Percentiles rank a stretch among this genome's conserved stretches.
These are phyloP conservation scores for Diplodia sapinea DNA, from an alignment of 2,329 filamentous ascomycete species.

Conservation along the genomic window DNA sequence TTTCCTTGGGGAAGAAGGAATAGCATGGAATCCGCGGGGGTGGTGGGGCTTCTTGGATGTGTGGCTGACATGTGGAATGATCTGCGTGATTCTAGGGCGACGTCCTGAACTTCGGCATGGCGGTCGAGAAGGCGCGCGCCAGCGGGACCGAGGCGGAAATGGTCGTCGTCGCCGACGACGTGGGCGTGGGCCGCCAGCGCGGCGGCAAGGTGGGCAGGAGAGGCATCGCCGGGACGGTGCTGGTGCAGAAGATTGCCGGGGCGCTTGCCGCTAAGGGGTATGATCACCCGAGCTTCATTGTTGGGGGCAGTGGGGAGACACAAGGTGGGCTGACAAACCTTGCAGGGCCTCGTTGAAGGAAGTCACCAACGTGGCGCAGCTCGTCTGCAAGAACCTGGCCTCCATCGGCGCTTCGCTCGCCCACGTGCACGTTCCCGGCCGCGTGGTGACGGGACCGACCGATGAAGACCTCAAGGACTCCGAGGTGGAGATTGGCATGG, in stretches of 20 bases:
- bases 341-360: conserved; percentile 64
- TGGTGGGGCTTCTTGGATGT: background rate
- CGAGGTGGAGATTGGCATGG: conserved; percentile 74
- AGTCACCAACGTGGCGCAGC: conserved; percentile 72
- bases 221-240: conserved; percentile 87
- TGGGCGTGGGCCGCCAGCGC: conserved; percentile 79
- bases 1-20: no score
- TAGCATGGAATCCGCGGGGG: background rate
- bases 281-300: conserved; percentile 33
- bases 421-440: conserved; percentile 92
- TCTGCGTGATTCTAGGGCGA: conserved; percentile 45
- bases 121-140: conserved; percentile 87
- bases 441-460: conserved; percentile 60
- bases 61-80: background rate
- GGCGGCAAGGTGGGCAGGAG: conserved; percentile 91
- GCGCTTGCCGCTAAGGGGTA: conserved; percentile 77
- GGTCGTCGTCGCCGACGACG: conserved; percentile 91
- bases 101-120: conserved; percentile 90
- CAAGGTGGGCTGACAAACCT: conserved; percentile 2
- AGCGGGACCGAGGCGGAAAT: conserved; percentile 80
- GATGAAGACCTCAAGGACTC: conserved; percentile 64
- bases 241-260: conserved; percentile 89
- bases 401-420: conserved; percentile 85
- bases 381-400: conserved; percentile 76
- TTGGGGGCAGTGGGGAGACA: conserved; percentile 13